Base-by-base conservation (phyloP, 257 asterid genomes). In the Cordia subcordata region DNA sequence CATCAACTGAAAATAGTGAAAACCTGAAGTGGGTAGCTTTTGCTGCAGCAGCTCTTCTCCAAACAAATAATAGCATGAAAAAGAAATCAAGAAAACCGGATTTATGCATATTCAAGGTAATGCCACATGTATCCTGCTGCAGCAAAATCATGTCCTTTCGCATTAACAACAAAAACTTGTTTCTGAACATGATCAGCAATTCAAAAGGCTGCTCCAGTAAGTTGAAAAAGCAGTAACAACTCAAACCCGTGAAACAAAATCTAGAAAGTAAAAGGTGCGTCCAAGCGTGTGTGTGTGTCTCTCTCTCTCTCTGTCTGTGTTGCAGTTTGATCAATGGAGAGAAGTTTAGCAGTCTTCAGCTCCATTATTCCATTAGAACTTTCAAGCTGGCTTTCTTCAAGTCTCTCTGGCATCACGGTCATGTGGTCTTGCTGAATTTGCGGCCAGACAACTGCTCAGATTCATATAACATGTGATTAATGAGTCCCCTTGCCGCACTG, bases 401-500 rank as follows among this genome's bases (percentile, higher is more conserved):
- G 21, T 13, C 39, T 22, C 15, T 22, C 32, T 19, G 10, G 5
- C 64, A 71, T 69, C 60, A 56, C 53, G 53, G 27, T 77, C 65
- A 77, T 40, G 84, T 23, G 76, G 68, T 55, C 70, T 72, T 64
- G 74, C 88, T 82, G 72, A 88, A 79, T 74, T 85, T 92, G 0
- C 86, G 79, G 15, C 96, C 96, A 5, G 86, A 68, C 44, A 82
- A 66, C 72, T 68, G 72, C 79, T 86, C 98, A 3, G 91, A 77
- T 80, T 92, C 96, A 54, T 81, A 71, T 10, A 88, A 75, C 86
- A 92, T 92, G 84, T 92, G 98, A 62, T 92, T 92, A 78, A 86
- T 84, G 65, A 92, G 77, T 47, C 98, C 98, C 64, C 98, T 79
- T 0, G 96, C 96, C 0, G 98, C 98, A 72, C 96, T 90, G 84